These are phyloP conservation scores for Hanseniaspora nectarophila DNA, from an alignment of 805 yeast species.

Conservation along the genomic window DNA sequence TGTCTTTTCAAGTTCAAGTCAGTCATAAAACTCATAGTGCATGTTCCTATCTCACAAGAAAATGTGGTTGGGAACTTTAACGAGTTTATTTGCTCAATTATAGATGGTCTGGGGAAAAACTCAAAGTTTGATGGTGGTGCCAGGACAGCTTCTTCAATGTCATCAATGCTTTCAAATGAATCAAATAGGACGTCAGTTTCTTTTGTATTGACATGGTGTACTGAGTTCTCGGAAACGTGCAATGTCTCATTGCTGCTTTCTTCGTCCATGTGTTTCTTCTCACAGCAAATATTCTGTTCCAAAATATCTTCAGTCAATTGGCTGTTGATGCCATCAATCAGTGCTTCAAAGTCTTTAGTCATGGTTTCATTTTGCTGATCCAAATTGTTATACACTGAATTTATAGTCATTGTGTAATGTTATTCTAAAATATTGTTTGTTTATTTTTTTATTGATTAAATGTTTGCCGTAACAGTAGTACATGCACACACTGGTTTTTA, in stretches of 20 bases:
- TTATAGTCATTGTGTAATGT: background rate
- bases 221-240: background rate
- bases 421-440: no score
- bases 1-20: background rate
- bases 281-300: background rate
- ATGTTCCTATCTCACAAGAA: background rate
- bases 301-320: background rate
- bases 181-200: background rate
- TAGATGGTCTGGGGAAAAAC: background rate
- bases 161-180: background rate
- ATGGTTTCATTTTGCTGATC: no score
- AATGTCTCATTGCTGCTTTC: background rate
- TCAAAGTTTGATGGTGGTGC: background rate
- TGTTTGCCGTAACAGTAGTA: background rate
- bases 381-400: no score
- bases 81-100: background rate
- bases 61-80: background rate
- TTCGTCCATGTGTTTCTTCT: background rate
- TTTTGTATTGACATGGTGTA: background rate
- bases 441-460: background rate
- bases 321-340: background rate
- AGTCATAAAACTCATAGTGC: background rate
- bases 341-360: background rate
- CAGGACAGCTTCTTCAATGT: no score
- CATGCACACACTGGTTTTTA: background rate